phyloP scores from a whole-genome alignment of 768 basidiomycete species.

The Chiua virens region DNA sequence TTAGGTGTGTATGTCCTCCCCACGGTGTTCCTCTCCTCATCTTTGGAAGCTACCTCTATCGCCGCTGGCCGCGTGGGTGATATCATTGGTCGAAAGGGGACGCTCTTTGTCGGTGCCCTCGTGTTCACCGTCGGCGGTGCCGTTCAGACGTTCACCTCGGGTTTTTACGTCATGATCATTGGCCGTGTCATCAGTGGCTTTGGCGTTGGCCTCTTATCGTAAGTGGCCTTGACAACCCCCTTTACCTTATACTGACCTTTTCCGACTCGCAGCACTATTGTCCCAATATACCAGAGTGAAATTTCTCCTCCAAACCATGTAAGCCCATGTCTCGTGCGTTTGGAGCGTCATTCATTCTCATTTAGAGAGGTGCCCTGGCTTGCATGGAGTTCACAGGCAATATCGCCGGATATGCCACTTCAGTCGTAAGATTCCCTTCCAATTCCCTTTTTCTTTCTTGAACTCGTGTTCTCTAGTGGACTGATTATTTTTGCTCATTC shows the following conservation, averaged over 20 bases:
- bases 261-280: slow-evolving; percentile 66
- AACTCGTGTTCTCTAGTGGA: slow-evolving; percentile 58
- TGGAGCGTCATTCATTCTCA: slow-evolving; percentile 1
- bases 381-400: slow-evolving; percentile 97
- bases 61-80: slow-evolving; percentile 90
- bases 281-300: slow-evolving; percentile 94
- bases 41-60: slow-evolving; percentile 72
- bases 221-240: slow-evolving; percentile 28
- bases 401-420: slow-evolving; percentile 85
- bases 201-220: slow-evolving; percentile 90
- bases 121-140: slow-evolving; percentile 86
- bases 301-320: slow-evolving; percentile 92
- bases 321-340: slow-evolving; percentile 19
- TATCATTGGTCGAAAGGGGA: slow-evolving; percentile 79
- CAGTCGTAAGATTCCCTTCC: slow-evolving; percentile 60
- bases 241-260: slow-evolving; percentile 3
- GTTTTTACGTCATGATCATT: slow-evolving; percentile 78
- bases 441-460: neutral
- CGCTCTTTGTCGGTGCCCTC: slow-evolving; percentile 78
- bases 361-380: slow-evolving; percentile 82
- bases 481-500: slow-evolving; percentile 91
- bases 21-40: neutral
- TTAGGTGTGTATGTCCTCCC: slow-evolving; percentile 56
- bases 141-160: slow-evolving; percentile 79
- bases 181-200: slow-evolving; percentile 84